Percentiles rank a stretch among this genome's conserved stretches.
These are phyloP conservation scores for Epithemia pelagica DNA, from an alignment of 108 stramenopile species.

Conservation along the genomic window DNA sequence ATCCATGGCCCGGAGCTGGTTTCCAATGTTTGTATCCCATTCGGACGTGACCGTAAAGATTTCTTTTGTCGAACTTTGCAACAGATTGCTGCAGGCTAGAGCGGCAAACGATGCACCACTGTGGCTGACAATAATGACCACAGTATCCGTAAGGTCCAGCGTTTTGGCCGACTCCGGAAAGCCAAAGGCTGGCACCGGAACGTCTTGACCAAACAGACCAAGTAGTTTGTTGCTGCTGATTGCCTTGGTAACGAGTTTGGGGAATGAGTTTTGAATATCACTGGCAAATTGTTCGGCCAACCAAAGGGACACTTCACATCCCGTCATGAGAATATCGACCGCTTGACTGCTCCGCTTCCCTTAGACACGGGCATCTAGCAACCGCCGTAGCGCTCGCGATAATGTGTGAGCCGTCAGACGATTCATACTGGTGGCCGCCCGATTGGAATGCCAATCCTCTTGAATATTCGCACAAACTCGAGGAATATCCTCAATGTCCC, in stretches of 20 bases:
- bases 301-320: conserved; percentile 79
- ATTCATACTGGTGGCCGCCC: conserved; percentile 36
- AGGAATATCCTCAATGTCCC: conserved; percentile 57
- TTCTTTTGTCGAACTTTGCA: conserved; percentile 46
- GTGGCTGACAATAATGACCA: conserved; percentile 68
- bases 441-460: conserved; percentile 43
- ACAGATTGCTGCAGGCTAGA: conserved; percentile 51
- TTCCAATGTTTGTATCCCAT: conserved; percentile 71
- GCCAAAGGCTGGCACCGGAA: conserved; percentile 48
- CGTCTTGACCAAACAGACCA: conserved; percentile 62
- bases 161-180: conserved; percentile 38
- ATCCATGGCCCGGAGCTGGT: conserved; percentile 49
- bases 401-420: conserved; percentile 53
- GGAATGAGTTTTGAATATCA: conserved; percentile 67
- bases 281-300: conserved; percentile 79
- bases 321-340: conserved; percentile 68
- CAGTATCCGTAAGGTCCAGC: conserved; percentile 40
- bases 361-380: conserved; percentile 31
- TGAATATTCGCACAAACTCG: conserved; percentile 40
- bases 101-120: conserved; percentile 67
- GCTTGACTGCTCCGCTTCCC: conserved; percentile 14
- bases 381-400: conserved; percentile 27
- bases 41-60: conserved; percentile 51
- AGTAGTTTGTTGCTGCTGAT: conserved; percentile 75
- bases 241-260: conserved; percentile 47